Conservation (phyloP, 345 rosid genomes). For the Excoecaria cochinchinensis region DNA sequence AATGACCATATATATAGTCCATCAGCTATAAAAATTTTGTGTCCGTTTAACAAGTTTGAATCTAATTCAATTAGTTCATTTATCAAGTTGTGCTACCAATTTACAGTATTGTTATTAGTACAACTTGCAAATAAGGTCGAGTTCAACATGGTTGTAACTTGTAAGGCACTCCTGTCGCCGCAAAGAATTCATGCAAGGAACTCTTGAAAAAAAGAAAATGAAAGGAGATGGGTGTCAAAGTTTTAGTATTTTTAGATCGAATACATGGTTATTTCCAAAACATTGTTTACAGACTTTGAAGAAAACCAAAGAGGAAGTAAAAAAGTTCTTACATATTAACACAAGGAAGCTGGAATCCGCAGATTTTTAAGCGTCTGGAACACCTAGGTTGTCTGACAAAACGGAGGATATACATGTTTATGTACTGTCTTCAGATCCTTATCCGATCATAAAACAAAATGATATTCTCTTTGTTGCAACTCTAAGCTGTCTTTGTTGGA, state of each 20-base stretch:
- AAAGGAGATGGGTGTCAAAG: background rate
- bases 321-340: background rate
- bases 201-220: background rate
- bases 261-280: background rate
- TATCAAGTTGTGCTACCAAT: too few species aligned
- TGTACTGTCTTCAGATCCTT: background rate
- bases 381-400: background rate
- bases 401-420: background rate
- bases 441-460: conserved; percentile 32
- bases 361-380: background rate
- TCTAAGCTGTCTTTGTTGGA: conserved; percentile 28
- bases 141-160: background rate
- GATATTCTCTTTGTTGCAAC: conserved; percentile 35
- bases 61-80: too few species aligned
- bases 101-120: too few species aligned
- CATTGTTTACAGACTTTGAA: background rate
- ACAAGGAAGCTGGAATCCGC: background rate
- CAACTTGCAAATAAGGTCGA: background rate
- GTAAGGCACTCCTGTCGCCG: background rate
- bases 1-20: too few species aligned
- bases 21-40: too few species aligned
- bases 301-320: background rate
- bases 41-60: too few species aligned
- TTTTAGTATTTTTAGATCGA: background rate
- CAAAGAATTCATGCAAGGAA: background rate